Percentiles rank a stretch among this genome's conserved stretches.
Conservation (phyloP, 1,139 yeast genomes). For the Geotrichum phurueaensis region DNA sequence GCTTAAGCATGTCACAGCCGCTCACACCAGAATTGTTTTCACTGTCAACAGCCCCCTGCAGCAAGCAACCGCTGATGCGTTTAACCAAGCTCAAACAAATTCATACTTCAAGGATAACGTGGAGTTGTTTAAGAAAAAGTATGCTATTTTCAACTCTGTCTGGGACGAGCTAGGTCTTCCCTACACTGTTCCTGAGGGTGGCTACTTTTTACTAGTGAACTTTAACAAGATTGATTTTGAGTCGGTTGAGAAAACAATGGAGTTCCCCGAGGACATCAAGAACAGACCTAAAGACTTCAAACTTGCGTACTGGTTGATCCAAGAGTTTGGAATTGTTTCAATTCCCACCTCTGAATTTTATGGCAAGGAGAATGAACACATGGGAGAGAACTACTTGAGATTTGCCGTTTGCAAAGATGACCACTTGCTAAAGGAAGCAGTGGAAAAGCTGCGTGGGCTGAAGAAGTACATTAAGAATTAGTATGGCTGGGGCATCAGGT, state of each 20-base stretch:
- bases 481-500: not conserved
- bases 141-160: constrained; percentile 60
- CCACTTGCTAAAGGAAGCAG: constrained; percentile 71
- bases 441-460: constrained; percentile 60
- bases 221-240: constrained; percentile 69
- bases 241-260: constrained; percentile 17
- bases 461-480: constrained; percentile 48
- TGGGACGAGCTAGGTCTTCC: constrained; percentile 86
- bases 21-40: constrained; percentile 90
- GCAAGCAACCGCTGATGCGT: constrained; percentile 81
- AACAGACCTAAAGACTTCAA: constrained; percentile 77
- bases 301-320: constrained; percentile 86
- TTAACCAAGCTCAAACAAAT: constrained; percentile 53
- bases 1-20: constrained; percentile 74
- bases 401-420: constrained; percentile 97
- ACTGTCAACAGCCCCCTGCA: constrained; percentile 88
- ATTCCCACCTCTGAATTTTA: constrained; percentile 96
- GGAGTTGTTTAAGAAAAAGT: constrained; percentile 60
- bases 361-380: constrained; percentile 59
- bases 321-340: constrained; percentile 88
- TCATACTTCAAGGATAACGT: constrained; percentile 67
- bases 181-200: constrained; percentile 86
- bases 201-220: constrained; percentile 85
- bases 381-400: constrained; percentile 79
- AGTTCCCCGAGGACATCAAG: constrained; percentile 63